Evolutionary conservation across 2,329 filamentous ascomycete genomes (phyloP).

Genomic region (Ophiostoma piceae): DNA sequence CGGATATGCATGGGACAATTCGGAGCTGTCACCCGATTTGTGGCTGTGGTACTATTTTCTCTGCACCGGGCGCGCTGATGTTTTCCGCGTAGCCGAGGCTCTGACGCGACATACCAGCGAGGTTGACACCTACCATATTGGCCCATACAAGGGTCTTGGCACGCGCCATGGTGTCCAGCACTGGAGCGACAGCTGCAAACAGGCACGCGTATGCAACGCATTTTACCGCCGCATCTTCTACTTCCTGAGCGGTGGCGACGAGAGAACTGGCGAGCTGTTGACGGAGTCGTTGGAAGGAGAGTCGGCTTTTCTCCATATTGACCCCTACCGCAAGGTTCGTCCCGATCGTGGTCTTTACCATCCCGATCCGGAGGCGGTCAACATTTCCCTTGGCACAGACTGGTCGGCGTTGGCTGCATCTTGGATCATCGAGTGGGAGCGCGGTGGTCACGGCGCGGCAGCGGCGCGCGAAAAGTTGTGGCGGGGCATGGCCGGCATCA

Average conservation of each 20-base stretch:
- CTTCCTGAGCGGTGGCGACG: constrained; percentile 8
- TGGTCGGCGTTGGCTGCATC: constrained; percentile 3
- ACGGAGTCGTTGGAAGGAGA: neutral
- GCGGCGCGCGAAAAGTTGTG: neutral
- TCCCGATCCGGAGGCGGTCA: constrained; percentile 2
- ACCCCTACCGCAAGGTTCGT: constrained; percentile 1
- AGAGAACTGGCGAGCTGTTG: neutral
- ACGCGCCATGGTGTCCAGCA: constrained; percentile 8
- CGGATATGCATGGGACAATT: constrained; percentile 12
- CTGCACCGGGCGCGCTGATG: constrained; percentile 2
- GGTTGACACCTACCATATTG: constrained; percentile 2
- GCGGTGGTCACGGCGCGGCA: neutral
- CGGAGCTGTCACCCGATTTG: neutral
- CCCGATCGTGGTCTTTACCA: neutral
- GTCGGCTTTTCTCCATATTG: constrained; percentile 1
- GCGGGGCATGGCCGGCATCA: neutral
- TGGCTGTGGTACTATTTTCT: constrained; percentile 12
- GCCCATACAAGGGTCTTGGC: constrained; percentile 7
- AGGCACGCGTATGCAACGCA: constrained; percentile 1
- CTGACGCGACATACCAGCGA: constrained; percentile 8
- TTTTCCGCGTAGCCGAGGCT: neutral
- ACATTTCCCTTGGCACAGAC: constrained; percentile 9
- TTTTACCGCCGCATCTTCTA: constrained; percentile 10
- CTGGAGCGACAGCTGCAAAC: constrained; percentile 14
- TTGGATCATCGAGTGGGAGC: constrained; percentile 10